Evolutionary conservation across 371 early-diverging fungal species (phyloP).

Genomic region (Apophysomyces trapeziformis): DNA sequence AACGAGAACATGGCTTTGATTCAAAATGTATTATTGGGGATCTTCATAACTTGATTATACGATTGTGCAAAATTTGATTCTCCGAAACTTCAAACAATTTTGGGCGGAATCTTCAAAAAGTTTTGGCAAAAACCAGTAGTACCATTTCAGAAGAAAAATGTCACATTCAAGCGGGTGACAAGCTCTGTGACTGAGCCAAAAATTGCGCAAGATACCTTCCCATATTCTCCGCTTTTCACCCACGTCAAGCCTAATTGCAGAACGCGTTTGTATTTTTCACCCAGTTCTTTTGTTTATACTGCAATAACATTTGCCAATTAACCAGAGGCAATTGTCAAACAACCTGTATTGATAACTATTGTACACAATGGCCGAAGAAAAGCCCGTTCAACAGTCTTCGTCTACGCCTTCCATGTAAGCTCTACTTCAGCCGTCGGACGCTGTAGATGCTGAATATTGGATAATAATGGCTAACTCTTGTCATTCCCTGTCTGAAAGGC

Average conservation of each 20-base stretch:
- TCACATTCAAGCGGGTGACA: too few relatives aligned
- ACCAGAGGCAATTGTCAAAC: neutral
- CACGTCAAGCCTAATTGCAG: neutral
- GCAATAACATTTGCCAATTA: neutral
- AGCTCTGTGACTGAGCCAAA: too few relatives aligned
- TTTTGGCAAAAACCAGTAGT: too few relatives aligned
- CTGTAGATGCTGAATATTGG: neutral
- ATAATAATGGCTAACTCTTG: neutral
- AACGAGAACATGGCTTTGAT: too few relatives aligned
- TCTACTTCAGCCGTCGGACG: neutral
- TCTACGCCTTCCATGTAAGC: neutral
- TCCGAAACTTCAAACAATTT: too few relatives aligned
- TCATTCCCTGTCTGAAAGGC: neutral
- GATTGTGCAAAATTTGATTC: too few relatives aligned
- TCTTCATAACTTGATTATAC: too few relatives aligned
- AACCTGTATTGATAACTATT: neutral
- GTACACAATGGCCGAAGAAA: slow-evolving; percentile 1
- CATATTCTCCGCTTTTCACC: neutral
- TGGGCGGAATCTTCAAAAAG: too few relatives aligned
- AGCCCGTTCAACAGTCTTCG: neutral
- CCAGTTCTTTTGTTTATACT: neutral
- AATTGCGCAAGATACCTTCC: too few relatives aligned
- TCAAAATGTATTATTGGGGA: too few relatives aligned
- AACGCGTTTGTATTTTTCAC: neutral
- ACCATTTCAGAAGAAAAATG: too few relatives aligned